Conservation (phyloP, 2,329 filamentous ascomycete genomes). For the Colletotrichum destructivum region DNA sequence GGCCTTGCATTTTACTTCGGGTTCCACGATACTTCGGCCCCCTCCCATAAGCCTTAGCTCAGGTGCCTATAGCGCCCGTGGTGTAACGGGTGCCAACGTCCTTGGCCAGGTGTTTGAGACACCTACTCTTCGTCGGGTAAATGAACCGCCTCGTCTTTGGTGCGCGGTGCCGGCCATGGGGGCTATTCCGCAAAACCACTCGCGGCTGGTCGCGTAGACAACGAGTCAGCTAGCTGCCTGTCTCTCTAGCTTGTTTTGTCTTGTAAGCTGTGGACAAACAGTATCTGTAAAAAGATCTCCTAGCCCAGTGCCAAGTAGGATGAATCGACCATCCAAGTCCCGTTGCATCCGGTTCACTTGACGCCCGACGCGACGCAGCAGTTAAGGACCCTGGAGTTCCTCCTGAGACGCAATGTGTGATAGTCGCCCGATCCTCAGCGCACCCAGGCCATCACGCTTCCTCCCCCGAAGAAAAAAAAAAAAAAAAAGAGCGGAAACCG, state of each 20-base stretch:
- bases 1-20: constrained; percentile 3
- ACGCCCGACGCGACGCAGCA: constrained; percentile 12
- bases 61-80: constrained; percentile 1
- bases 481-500: too few relatives aligned
- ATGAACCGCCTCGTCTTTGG: constrained; percentile 33
- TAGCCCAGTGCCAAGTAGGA: neutral
- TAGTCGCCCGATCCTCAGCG: neutral
- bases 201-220: constrained; percentile 13
- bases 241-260: neutral
- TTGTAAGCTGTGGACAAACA: neutral
- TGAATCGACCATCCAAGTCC: too few relatives aligned
- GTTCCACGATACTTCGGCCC: constrained; percentile 23
- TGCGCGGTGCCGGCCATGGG: neutral
- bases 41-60: constrained; percentile 1
- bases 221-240: constrained; percentile 27
- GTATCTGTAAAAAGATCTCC: too few relatives aligned
- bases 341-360: constrained; percentile 4
- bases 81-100: constrained; percentile 2
- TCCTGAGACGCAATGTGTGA: neutral
- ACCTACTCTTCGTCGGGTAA: constrained; percentile 1
- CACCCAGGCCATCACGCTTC: neutral
- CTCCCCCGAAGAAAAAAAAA: too few relatives aligned
- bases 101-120: constrained; percentile 16
- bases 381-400: neutral
- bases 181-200: constrained; percentile 21